phyloP scores from a whole-genome alignment of 1,284 basidiomycete genomes.

The Coniferiporia sulphurascens region DNA sequence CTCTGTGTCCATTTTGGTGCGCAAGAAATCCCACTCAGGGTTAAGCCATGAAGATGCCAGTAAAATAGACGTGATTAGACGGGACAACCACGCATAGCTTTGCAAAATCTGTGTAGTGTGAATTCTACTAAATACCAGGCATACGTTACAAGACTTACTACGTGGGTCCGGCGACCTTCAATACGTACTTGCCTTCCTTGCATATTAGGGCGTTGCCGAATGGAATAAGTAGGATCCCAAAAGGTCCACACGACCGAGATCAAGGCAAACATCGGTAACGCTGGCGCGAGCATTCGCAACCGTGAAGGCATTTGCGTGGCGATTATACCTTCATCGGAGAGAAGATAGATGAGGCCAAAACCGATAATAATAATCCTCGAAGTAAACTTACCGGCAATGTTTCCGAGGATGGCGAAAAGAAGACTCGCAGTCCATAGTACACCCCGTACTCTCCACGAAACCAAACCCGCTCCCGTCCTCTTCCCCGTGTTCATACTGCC shows the following conservation, averaged over 20 bases:
- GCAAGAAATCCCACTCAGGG: constrained; percentile 37
- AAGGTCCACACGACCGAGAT: constrained; percentile 63
- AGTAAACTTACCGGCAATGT: constrained; percentile 40
- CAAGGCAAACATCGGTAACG: constrained; percentile 44
- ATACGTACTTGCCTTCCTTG: constrained; percentile 67
- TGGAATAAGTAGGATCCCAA: constrained; percentile 74
- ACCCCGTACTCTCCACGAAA: constrained; percentile 61
- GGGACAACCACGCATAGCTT: constrained; percentile 48
- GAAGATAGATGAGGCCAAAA: constrained; percentile 5
- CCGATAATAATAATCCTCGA: not conserved
- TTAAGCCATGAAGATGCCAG: constrained; percentile 39
- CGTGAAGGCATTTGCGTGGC: constrained; percentile 16
- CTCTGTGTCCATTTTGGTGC: constrained; percentile 27
- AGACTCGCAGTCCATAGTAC: constrained; percentile 51
- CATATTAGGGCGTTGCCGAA: constrained; percentile 48
- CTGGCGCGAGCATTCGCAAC: constrained; percentile 17
- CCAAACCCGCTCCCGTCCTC: constrained; percentile 41
- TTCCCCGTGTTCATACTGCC: constrained; percentile 37
- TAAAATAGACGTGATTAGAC: constrained; percentile 47
- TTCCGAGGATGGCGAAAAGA: constrained; percentile 37
- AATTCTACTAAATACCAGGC: not conserved
- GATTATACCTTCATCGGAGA: constrained; percentile 19
- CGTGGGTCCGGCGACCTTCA: constrained; percentile 56
- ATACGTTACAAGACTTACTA: constrained; percentile 38
- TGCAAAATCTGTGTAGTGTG: constrained; percentile 46